Base-by-base conservation (phyloP, 2,329 filamentous ascomycete species). In the Colletotrichum horii region DNA sequence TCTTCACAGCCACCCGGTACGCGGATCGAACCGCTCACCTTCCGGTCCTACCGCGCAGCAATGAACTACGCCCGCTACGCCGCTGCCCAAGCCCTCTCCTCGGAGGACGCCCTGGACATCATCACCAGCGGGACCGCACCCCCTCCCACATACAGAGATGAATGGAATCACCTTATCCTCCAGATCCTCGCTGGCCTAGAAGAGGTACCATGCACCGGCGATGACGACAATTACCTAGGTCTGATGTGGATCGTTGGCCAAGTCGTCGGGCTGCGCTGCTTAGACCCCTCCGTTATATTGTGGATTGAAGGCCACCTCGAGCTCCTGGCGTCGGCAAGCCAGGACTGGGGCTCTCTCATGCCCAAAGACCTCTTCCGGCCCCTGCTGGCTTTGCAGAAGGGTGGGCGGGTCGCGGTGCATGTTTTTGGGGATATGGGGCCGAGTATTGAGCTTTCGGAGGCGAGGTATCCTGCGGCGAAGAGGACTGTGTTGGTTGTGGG, bases 1-100 rank as follows among this genome's bases (percentile, higher is more conserved):
- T 0, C 1, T 2, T 52, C 43, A 22, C n/a, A 52, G 0, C n/a
- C 43, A 0, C 6, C 12, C 12, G n/a, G 43, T 14, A 0, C n/a
- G 2, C 43, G 43, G n/a, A 52, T 52, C 24, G 43, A 52, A 24
- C 43, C 43, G 11, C 43, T 52, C 43, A 22, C 6, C 11, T 52
- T 52, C 43, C 43, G 6, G n/a, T 22, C 43, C n/a, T 52, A 52
- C 3, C 43, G 43, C n/a, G 43, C 43, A 52, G 43, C 43, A 8
- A 52, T 52, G 43, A 8, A 52, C 43, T 52, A 52, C 6, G 43
- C 43, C n/a, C 43, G n/a, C 7, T 52, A 22, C 43, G 43, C 43
- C 43, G 43, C 43, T 4, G 43, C 43, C n/a, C n/a, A 52, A 52
- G 43, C 43, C 43, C 43, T 52, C 3, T 52, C 43, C 43, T 52